Evolutionary conservation across 1,284 basidiomycete genomes (phyloP), one percentile per base, ranked within the genome.

Genomic region (Cutaneotrichosporon curvatum): DNA sequence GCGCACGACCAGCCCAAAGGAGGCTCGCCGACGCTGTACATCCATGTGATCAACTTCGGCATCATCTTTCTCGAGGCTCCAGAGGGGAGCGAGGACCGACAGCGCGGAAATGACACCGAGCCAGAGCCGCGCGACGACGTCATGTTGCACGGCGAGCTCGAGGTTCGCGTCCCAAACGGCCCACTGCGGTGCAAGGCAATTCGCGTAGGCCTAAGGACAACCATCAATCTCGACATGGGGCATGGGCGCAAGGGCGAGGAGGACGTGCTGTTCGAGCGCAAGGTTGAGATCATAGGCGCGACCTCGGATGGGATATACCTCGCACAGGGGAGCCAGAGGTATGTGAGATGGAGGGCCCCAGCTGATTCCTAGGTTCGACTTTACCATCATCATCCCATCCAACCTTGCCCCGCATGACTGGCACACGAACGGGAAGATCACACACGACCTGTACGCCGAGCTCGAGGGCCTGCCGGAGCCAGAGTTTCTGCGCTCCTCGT

Each of bases 351-450:
- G 14, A 2, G n/a, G 19, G 31, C 19, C 18, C 28, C 25, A 15
- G 40, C 22, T 42, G 22, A 43, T 32, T 20, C 1, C 4, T 18
- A 53, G 48, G 4, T 50, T 50, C 36, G 37, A 40, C 11, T 53
- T 53, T 34, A 56, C 57, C 0, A 34, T 62, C 23, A 57, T 58
- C 45, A 38, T 62, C 3, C 60, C 60, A 0, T 43, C 56, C 28
- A 56, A 57, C 40, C 56, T 59, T 10, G 55, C 59, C 5, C 50
- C 51, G 25, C 58, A 60, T 47, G 60, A 62, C 45, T 59, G 57
- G 50, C 60, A 60, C 40, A 37, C 48, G 16, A 62, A 60, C 35
- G 58, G 57, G 10, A 53, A 43, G 16, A 55, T 59, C 22, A 32
- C 43, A 21, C 55, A 58, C 48, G 43, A 53, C 35, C 47, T 62